phyloP scores from a whole-genome alignment of 345 rosid species.

The Melaleuca alternifolia region DNA sequence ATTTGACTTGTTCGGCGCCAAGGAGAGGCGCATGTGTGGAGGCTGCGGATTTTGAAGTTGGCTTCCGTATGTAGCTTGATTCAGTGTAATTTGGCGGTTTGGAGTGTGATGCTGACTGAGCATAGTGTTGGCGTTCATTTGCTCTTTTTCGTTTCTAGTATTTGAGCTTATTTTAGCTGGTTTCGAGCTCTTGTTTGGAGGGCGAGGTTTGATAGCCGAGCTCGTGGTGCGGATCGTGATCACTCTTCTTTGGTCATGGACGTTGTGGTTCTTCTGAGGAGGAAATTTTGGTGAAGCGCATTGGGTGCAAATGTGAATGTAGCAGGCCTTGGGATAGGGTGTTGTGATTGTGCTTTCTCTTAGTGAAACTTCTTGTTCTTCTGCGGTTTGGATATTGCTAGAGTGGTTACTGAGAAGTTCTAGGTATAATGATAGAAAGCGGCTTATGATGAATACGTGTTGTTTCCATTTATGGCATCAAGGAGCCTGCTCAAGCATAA shows the following conservation, averaged over 20 bases:
- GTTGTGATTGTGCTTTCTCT: not conserved
- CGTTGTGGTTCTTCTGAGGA: not conserved
- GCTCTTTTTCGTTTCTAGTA: not conserved
- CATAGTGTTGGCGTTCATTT: not conserved
- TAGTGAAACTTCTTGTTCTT: not conserved
- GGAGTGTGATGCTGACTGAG: not conserved
- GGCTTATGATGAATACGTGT: not conserved
- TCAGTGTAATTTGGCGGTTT: not conserved
- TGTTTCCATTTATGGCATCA: not conserved
- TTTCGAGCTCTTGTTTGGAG: not conserved
- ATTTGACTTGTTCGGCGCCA: not conserved
- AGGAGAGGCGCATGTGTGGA: not conserved
- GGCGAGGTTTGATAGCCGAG: not conserved
- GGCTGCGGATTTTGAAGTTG: not conserved
- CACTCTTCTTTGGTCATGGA: not conserved
- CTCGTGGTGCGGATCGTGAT: not conserved
- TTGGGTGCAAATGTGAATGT: not conserved
- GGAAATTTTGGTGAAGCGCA: not conserved
- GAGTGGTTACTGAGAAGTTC: not conserved
- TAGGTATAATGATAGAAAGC: not conserved
- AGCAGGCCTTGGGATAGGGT: not conserved
- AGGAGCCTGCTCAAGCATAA: not conserved
- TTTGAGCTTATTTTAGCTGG: not conserved
- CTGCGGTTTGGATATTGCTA: not conserved
- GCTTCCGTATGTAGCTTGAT: not conserved